phyloP scores from a whole-genome alignment of 495 filamentous ascomycete genomes.

The Penicillium cinerascens region DNA sequence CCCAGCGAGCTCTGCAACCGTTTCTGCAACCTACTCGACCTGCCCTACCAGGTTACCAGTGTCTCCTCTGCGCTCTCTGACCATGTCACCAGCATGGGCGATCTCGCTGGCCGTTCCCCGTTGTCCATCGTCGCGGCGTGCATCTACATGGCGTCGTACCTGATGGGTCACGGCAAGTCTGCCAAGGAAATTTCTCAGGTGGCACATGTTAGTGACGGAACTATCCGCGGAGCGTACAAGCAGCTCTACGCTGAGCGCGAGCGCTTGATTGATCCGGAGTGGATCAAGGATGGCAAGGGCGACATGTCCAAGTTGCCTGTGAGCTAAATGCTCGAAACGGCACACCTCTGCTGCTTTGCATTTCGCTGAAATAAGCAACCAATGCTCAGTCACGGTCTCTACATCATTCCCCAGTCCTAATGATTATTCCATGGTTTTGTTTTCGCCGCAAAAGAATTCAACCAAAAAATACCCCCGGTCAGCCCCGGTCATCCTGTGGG shows the following conservation, averaged over 20 bases:
- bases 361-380: background rate
- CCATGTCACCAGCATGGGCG: conserved; percentile 65
- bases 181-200: conserved; percentile 81
- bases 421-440: background rate
- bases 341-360: background rate
- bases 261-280: conserved; percentile 68
- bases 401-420: background rate
- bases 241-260: conserved; percentile 71
- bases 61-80: conserved; percentile 72
- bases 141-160: conserved; percentile 88
- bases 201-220: conserved; percentile 89
- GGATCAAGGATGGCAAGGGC: conserved; percentile 66
- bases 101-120: conserved; percentile 88
- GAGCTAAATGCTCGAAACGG: conserved; percentile 19
- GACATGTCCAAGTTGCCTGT: conserved; percentile 65
- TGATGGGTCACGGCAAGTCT: conserved; percentile 72
- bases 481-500: background rate
- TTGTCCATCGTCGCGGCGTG: conserved; percentile 91
- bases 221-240: conserved; percentile 92
- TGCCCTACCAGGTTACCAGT: conserved; percentile 63
- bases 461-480: background rate
- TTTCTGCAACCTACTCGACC: conserved; percentile 78
- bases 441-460: background rate
- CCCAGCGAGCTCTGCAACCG: conserved; percentile 82
- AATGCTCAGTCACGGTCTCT: too few species aligned